phyloP scores from a whole-genome alignment of 192 early-diverging fungal species.

The Dispira parvispora region DNA sequence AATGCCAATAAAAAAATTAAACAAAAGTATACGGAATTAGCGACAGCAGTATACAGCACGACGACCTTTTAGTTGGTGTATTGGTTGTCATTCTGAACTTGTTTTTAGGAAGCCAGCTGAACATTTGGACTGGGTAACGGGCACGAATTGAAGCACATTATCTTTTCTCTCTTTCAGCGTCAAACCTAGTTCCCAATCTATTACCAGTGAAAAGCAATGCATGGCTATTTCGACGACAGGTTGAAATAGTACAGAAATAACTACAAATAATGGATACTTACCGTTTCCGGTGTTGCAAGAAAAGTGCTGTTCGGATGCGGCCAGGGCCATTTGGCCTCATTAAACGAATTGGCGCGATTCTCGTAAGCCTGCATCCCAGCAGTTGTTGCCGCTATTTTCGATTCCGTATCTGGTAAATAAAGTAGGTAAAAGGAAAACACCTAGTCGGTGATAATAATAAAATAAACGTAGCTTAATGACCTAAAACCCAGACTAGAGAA shows the following conservation, averaged over 20 bases:
- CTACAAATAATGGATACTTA: not conserved
- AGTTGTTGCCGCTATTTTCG: too few species aligned
- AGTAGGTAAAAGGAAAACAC: too few species aligned
- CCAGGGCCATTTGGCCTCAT: slow-evolving; percentile 4
- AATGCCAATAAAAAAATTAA: not conserved
- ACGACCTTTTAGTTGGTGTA: not conserved
- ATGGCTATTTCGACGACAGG: not conserved
- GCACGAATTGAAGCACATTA: too few species aligned
- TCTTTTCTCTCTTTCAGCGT: too few species aligned
- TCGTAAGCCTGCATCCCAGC: not conserved
- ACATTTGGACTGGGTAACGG: not conserved
- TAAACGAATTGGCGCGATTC: not conserved
- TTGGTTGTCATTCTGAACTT: not conserved
- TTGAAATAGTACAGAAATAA: not conserved
- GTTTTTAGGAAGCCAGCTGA: not conserved
- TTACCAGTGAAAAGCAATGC: not conserved
- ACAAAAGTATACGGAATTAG: not conserved
- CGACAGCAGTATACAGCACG: not conserved
- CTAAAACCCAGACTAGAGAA: too few species aligned
- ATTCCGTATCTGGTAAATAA: too few species aligned
- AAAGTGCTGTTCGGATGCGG: not conserved
- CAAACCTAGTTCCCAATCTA: too few species aligned
- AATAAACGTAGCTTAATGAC: too few species aligned
- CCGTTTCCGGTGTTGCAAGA: slow-evolving; percentile 9
- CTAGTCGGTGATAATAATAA: too few species aligned